These are phyloP conservation scores for Babesia bovis DNA, from an alignment of 169 alveolate genomes.

Conservation along the genomic window DNA sequence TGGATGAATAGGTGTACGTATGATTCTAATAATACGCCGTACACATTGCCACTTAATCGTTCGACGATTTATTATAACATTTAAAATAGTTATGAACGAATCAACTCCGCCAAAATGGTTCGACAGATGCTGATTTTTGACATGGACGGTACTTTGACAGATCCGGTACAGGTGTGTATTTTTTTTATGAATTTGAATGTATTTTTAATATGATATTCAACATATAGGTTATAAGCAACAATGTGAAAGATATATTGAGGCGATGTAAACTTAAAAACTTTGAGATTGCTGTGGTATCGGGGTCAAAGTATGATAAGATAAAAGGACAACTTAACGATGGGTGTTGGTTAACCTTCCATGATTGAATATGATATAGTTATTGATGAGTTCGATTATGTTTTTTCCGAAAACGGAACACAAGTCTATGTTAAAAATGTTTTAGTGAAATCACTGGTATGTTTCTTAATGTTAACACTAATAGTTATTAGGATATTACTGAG, in stretches of 20 bases:
- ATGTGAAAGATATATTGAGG: slow-evolving; percentile 22
- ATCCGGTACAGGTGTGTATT: slow-evolving; percentile 32
- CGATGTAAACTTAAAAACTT: slow-evolving; percentile 30
- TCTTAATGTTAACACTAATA: neutral
- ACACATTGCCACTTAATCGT: too few relatives aligned
- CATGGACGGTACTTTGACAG: slow-evolving; percentile 60
- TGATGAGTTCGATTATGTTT: slow-evolving; percentile 11
- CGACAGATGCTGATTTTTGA: slow-evolving; percentile 52
- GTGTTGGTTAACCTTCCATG: slow-evolving; percentile 2
- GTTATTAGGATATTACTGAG: slow-evolving; percentile 24
- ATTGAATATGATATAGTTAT: slow-evolving; percentile 17
- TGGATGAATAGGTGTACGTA: too few relatives aligned
- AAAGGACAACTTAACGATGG: slow-evolving; percentile 27
- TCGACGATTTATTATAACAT: too few relatives aligned
- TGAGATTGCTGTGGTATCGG: slow-evolving; percentile 43
- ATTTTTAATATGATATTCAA: neutral
- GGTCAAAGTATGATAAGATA: slow-evolving; percentile 39
- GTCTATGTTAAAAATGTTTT: slow-evolving; percentile 20
- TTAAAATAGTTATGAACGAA: too few relatives aligned
- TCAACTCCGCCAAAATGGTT: too few relatives aligned
- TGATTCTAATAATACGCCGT: too few relatives aligned
- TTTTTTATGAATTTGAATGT: neutral
- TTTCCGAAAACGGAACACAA: slow-evolving; percentile 58
- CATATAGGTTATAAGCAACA: slow-evolving; percentile 30
- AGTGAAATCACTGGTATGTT: slow-evolving; percentile 29